These are phyloP conservation scores for Podospora didyma DNA, from an alignment of 495 filamentous ascomycete genomes.

Conservation along the genomic window DNA sequence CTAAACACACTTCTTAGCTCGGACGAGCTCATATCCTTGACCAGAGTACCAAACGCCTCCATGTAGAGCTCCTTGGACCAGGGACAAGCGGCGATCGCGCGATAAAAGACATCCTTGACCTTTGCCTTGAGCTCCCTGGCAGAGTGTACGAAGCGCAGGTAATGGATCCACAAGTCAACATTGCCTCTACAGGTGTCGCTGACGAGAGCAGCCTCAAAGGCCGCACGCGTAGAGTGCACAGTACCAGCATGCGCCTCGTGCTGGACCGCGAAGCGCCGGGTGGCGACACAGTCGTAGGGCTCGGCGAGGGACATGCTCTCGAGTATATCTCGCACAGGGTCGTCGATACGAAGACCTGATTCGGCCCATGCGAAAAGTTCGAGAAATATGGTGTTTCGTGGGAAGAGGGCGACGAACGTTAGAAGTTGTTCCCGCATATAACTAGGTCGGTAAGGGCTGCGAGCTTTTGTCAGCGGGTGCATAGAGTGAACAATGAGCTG, in stretches of 20 bases:
- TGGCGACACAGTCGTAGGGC: conserved; percentile 42
- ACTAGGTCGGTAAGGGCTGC: conserved; percentile 57
- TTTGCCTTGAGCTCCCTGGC: neutral
- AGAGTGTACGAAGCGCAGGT: conserved; percentile 49
- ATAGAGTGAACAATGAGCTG: neutral
- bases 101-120: conserved; percentile 53
- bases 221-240: conserved; percentile 54
- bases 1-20: conserved; percentile 54
- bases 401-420: conserved; percentile 59
- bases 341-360: conserved; percentile 58
- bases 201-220: conserved; percentile 67
- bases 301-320: conserved; percentile 40
- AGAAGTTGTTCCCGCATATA: conserved; percentile 57
- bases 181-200: conserved; percentile 34
- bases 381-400: conserved; percentile 75
- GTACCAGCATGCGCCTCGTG: conserved; percentile 60
- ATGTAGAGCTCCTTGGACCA: conserved; percentile 71
- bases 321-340: conserved; percentile 63
- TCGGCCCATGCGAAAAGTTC: conserved; percentile 68
- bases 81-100: conserved; percentile 66
- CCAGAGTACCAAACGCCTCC: conserved; percentile 47
- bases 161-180: conserved; percentile 62
- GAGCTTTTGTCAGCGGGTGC: neutral
- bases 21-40: conserved; percentile 23
- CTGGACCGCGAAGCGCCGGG: conserved; percentile 63